Base-by-base conservation (phyloP, 2,329 filamentous ascomycete species). In the Fusarium drepaniforme region DNA sequence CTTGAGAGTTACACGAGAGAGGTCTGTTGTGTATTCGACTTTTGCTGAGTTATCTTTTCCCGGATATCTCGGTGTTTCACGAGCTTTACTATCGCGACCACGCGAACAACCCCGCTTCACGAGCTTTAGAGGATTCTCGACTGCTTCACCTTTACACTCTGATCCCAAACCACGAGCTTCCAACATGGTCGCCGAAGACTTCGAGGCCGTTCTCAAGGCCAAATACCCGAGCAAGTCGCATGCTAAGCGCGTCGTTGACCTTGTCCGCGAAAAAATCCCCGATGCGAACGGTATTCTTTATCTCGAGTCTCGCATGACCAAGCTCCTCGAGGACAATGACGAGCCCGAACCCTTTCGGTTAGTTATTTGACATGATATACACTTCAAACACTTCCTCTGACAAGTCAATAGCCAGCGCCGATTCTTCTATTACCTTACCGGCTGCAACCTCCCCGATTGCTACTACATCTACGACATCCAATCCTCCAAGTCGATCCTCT, bases 391-490 rank as follows among this genome's bases (percentile, higher is more conserved):
- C 46, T 49, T 11, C 18, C 18, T 21, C 72, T 74, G 15, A 73
- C 49, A 37, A 64, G 38, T 1, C 13, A 37, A 30, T 7, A 95
- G 94, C 75, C 96, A 98, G 85, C 94, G 96, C 73, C 93, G 97
- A 66, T 94, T 92, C 83, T 99, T 99, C 86, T 98, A 94, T 90
- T 99, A 99, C 84, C 88, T 98, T 53, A 96, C 94, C 28, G 97
- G 97, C 77, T 97, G 87, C 81, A 89, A 92, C 72, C 88, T 97
- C 35, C 90, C 96, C 69, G 95, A 98, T 83, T 93, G 93, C 79
- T 92, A 92, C 81, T 90, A 95, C 70, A 89, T 93, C 67, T 98
- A 98, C 86, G 93, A 98, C 75, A 92, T 97, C 68, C 86, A 89
- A 56, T 88, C 90, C 58, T 89, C 91, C 75, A 91, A 91, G 77